These are phyloP conservation scores for Acacia concinna DNA, from an alignment of 331 rosid species.

Conservation along the genomic window DNA sequence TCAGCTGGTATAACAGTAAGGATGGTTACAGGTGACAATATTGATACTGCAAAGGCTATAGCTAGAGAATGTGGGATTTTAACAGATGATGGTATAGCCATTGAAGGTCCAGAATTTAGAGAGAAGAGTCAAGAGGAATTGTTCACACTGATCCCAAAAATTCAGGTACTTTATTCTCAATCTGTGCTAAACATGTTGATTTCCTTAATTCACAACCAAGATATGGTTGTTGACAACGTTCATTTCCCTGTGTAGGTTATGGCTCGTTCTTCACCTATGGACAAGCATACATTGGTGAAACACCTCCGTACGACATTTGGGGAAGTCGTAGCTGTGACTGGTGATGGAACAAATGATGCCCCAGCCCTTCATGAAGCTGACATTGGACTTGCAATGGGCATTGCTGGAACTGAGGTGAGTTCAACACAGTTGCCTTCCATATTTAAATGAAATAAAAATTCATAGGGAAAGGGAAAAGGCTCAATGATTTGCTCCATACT, in stretches of 20 bases:
- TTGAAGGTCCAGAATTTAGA: conserved; percentile 92
- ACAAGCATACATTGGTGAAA: conserved; percentile 86
- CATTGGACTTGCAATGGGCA: conserved; percentile 99
- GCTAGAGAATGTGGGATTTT: conserved; percentile 98
- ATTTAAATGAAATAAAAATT: not conserved
- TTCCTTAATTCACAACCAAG: conserved; percentile 6
- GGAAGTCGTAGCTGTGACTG: conserved; percentile 99
- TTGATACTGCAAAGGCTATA: conserved; percentile 90
- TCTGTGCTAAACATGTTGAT: conserved; percentile 1
- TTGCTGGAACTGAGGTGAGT: conserved; percentile 96
- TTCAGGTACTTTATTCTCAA: conserved; percentile 65
- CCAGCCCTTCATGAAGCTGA: conserved; percentile 99
- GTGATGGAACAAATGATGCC: conserved; percentile 98
- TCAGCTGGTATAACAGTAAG: conserved; percentile 91
- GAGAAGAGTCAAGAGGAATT: conserved; percentile 76
- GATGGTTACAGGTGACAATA: conserved; percentile 98
- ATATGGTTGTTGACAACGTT: conserved; percentile 21
- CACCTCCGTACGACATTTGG: conserved; percentile 84
- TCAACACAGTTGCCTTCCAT: conserved; percentile 18
- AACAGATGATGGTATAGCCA: conserved; percentile 95
- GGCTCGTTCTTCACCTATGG: conserved; percentile 98
- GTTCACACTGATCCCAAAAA: conserved; percentile 75
- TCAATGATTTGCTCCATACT: not conserved
- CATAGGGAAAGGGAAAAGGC: not conserved
- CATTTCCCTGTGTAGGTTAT: conserved; percentile 58